phyloP scores from a whole-genome alignment of 768 basidiomycete species.

The Tylopilus plumbeoviolaceoides region DNA sequence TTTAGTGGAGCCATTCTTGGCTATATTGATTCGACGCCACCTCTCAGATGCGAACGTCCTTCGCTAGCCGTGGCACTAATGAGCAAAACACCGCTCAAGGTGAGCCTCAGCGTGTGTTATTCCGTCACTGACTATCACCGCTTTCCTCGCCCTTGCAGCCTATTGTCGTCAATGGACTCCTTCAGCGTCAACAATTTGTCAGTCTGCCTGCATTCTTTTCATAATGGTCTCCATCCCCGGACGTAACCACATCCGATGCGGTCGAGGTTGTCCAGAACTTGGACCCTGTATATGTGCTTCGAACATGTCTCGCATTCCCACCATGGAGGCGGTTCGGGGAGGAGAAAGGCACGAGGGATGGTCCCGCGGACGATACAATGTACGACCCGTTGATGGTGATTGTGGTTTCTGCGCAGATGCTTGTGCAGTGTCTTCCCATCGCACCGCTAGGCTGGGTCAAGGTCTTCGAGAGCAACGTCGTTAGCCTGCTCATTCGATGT shows the following conservation, averaged over 20 bases:
- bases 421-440: too few species aligned
- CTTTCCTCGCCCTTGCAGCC: slow-evolving; percentile 39
- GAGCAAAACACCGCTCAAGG: slow-evolving; percentile 56
- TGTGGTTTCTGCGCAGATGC: slow-evolving; percentile 59
- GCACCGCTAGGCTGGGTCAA: slow-evolving; percentile 76
- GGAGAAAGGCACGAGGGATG: slow-evolving; percentile 24
- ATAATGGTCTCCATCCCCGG: too few species aligned
- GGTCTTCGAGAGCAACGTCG: slow-evolving; percentile 75
- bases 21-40: slow-evolving; percentile 57
- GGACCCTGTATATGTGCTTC: too few species aligned
- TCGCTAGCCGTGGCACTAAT: slow-evolving; percentile 41
- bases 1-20: slow-evolving; percentile 68
- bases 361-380: slow-evolving; percentile 35
- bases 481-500: slow-evolving; percentile 66
- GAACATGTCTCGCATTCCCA: too few species aligned
- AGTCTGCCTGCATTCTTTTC: too few species aligned
- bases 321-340: slow-evolving; percentile 52
- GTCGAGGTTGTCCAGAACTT: too few species aligned
- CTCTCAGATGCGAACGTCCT: slow-evolving; percentile 42
- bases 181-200: too few species aligned
- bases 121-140: background rate
- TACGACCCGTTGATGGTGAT: slow-evolving; percentile 84
- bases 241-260: too few species aligned
- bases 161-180: slow-evolving; percentile 62
- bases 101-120: slow-evolving; percentile 24